A percentile compares a stretch with the other conserved stretches of the same genome.
Conservation (phyloP, 2,329 filamentous ascomycete genomes). For the Pyrenochaeta sp. region DNA sequence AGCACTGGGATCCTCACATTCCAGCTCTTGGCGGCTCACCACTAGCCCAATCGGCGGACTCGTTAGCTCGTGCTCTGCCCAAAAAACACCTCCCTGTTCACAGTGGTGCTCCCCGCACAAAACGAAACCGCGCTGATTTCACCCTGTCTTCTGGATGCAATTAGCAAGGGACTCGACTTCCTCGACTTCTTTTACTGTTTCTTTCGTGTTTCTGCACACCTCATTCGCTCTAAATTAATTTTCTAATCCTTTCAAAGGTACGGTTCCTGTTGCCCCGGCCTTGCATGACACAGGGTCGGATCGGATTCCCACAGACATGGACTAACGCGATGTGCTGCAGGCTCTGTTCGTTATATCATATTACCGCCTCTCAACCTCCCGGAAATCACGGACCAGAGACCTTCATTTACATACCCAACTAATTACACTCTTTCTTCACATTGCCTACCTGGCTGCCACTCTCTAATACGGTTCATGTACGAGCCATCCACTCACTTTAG, state of each 20-base stretch:
- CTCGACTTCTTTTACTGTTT: slow-evolving; percentile 42
- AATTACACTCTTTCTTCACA: slow-evolving; percentile 63
- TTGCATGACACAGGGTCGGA: slow-evolving; percentile 18
- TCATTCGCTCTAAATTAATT: slow-evolving; percentile 54
- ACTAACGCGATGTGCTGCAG: slow-evolving; percentile 39
- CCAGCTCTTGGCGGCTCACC: slow-evolving; percentile 53
- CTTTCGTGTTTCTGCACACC: slow-evolving; percentile 44
- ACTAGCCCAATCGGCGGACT: slow-evolving; percentile 55
- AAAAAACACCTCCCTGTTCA: slow-evolving; percentile 43
- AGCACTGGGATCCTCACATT: slow-evolving; percentile 53
- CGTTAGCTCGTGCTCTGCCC: slow-evolving; percentile 64
- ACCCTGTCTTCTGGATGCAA: slow-evolving; percentile 54
- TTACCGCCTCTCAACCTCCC: slow-evolving; percentile 47
- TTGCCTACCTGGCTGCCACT: slow-evolving; percentile 61
- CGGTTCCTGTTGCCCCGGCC: slow-evolving; percentile 33
- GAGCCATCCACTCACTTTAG: slow-evolving; percentile 54
- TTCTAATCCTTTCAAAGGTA: slow-evolving; percentile 59
- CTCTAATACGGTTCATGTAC: slow-evolving; percentile 54
- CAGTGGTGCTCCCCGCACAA: slow-evolving; percentile 44
- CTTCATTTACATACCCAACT: slow-evolving; percentile 61
- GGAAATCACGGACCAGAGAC: slow-evolving; percentile 45
- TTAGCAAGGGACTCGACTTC: slow-evolving; percentile 50
- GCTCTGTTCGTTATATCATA: slow-evolving; percentile 40
- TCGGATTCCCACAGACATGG: slow-evolving; percentile 13
- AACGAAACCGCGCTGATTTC: slow-evolving; percentile 47